These are phyloP conservation scores for Calendula officinalis DNA, from an alignment of 129 eudicot species.

Conservation along the genomic window DNA sequence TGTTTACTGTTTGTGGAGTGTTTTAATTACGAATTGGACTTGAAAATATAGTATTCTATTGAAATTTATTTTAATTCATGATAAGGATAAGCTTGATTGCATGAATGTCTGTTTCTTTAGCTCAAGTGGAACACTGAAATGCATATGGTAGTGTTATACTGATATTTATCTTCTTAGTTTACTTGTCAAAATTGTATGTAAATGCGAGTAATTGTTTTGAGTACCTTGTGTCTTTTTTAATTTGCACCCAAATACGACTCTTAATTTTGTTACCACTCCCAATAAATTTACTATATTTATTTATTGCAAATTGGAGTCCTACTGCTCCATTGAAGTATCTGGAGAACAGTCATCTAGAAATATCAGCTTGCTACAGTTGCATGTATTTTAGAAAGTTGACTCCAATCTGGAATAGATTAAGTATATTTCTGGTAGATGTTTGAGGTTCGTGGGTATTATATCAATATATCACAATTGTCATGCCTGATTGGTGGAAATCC, in stretches of 20 bases:
- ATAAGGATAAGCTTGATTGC: slow-evolving; percentile 1
- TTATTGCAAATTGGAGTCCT: neutral
- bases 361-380: neutral
- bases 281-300: neutral
- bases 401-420: too few species aligned
- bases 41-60: slow-evolving; percentile 13
- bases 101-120: neutral
- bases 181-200: neutral
- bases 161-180: neutral
- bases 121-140: slow-evolving; percentile 6
- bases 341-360: neutral
- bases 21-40: slow-evolving; percentile 3
- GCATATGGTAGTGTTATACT: slow-evolving; percentile 1
- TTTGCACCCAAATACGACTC: slow-evolving; percentile 11
- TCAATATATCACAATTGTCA: slow-evolving; percentile 7
- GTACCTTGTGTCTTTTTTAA: slow-evolving; percentile 4
- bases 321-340: slow-evolving; percentile 7
- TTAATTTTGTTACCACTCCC: neutral
- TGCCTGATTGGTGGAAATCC: slow-evolving; percentile 9
- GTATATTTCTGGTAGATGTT: too few species aligned
- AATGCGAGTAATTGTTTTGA: slow-evolving; percentile 15
- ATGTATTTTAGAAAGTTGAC: slow-evolving; percentile 9
- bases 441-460: slow-evolving; percentile 9
- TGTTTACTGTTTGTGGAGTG: neutral
- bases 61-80: neutral